Base-by-base conservation (phyloP, 228 moss, liverwort and hornwort species). In the Sphagnum fallax region DNA sequence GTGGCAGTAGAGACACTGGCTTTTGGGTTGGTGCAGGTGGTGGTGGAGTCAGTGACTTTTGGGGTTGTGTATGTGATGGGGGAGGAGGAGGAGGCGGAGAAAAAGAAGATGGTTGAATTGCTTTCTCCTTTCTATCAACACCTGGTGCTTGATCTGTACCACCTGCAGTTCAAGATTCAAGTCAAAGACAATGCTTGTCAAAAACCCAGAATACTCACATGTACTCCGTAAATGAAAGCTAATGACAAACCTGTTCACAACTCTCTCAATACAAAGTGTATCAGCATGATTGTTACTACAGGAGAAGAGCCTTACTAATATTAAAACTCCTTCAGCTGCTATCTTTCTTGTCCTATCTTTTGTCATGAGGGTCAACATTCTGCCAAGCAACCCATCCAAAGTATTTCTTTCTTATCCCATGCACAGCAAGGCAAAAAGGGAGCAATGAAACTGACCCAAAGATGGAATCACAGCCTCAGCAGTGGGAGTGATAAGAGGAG, bases 11-110 rank as follows among this genome's bases (percentile, higher is more conserved):
- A 6, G 72, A 66, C 16, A 69, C 66, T 52, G 81, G 63, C 69
- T 76, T 76, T 4, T 63, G 74, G 62, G 66, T 78, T 63, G 76
- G 87, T n/a, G 77, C 65, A 47, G 64, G 10, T 48, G 76, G 70
- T 55, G 85, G 76, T 65, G 79, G 72, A 74, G 66, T 62, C 53
- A 76, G 72, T 47, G 70, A 49, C 47, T 66, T 78, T 78, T 32
- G 69, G 67, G 51, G 76, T 32, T 6, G 79, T 72, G 48, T 32
- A 32, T 32, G 32, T 32, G 75, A 76, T 82, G 86, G 86, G 71
- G 67, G 61, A 60, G 70, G 57, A 52, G 68, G 67, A 55, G 75
- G 63, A 68, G 49, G 16, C 16, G 63, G 16, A 32, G 32, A 32
- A 32, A 32, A 32, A 32, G 32, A 32, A 72, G 80, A 47, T 62